Evolutionary conservation across 129 eudicot species (phyloP).

Genomic region (Pulicaria dysenterica): DNA sequence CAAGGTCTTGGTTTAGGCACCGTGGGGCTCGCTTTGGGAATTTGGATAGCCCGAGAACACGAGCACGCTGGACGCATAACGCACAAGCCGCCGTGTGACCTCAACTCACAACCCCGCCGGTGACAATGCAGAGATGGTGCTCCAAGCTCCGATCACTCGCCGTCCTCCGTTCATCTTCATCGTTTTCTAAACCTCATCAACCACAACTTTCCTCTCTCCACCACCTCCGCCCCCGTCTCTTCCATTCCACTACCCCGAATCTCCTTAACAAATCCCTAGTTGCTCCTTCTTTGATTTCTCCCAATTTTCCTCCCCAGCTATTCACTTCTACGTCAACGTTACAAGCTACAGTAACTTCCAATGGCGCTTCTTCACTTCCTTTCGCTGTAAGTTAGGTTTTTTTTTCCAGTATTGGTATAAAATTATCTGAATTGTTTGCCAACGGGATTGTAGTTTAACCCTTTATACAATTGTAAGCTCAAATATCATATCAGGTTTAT

Average conservation of each 20-base stretch:
- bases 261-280: conserved; percentile 37
- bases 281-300: conserved; percentile 25
- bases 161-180: conserved; percentile 33
- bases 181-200: conserved; percentile 25
- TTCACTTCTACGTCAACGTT: conserved; percentile 32
- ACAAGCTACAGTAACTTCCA: conserved; percentile 19
- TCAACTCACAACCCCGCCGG: neutral
- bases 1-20: too few relatives aligned
- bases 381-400: conserved; percentile 49
- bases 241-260: conserved; percentile 45
- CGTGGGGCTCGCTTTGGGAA: too few relatives aligned
- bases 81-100: neutral
- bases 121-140: conserved; percentile 69
- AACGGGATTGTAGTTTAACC: too few relatives aligned
- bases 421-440: neutral
- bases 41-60: too few relatives aligned
- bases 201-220: conserved; percentile 28
- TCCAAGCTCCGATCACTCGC: conserved; percentile 65
- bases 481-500: neutral
- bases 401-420: neutral
- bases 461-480: too few relatives aligned
- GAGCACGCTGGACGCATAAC: too few relatives aligned
- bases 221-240: conserved; percentile 37
- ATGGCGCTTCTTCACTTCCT: conserved; percentile 30
- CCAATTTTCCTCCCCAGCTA: conserved; percentile 39